These are phyloP conservation scores for Penicillium brevicompactum DNA, from an alignment of 2,329 filamentous ascomycete species.

Conservation along the genomic window DNA sequence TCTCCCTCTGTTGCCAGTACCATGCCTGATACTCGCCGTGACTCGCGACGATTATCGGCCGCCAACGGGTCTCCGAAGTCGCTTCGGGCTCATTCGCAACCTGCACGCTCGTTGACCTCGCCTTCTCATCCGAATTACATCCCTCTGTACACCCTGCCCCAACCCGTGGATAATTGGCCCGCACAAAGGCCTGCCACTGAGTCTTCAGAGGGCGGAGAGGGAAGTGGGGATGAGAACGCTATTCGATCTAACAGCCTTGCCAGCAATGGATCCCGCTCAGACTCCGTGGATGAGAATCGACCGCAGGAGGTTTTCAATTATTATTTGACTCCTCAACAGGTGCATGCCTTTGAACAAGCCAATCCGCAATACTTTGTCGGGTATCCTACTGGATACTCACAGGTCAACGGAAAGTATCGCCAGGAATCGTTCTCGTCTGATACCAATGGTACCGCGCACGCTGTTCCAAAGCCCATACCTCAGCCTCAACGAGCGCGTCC, in stretches of 20 bases:
- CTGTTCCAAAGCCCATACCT: constrained; percentile 21
- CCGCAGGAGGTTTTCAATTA: constrained; percentile 50
- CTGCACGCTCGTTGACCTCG: constrained; percentile 47
- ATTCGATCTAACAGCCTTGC: constrained; percentile 37
- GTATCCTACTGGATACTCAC: constrained; percentile 42
- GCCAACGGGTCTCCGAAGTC: constrained; percentile 46
- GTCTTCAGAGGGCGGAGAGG: constrained; percentile 34
- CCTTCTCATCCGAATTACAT: constrained; percentile 33
- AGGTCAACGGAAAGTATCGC: constrained; percentile 38
- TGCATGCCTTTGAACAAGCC: constrained; percentile 44
- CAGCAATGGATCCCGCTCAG: constrained; percentile 34
- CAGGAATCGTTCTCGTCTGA: constrained; percentile 30
- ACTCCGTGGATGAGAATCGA: constrained; percentile 41
- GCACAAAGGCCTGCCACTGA: constrained; percentile 35
- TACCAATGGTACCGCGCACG: constrained; percentile 27
- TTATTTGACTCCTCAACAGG: constrained; percentile 48
- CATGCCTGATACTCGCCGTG: constrained; percentile 48
- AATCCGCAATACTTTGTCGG: constrained; percentile 32
- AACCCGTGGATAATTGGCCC: constrained; percentile 30
- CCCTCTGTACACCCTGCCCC: constrained; percentile 36
- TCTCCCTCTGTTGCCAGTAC: constrained; percentile 45
- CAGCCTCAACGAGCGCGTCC: constrained; percentile 29
- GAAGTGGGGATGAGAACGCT: constrained; percentile 35
- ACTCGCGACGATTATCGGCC: constrained; percentile 47
- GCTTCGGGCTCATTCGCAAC: constrained; percentile 53